phyloP scores from a whole-genome alignment of 768 basidiomycete genomes.

The Pulveroboletus frians region DNA sequence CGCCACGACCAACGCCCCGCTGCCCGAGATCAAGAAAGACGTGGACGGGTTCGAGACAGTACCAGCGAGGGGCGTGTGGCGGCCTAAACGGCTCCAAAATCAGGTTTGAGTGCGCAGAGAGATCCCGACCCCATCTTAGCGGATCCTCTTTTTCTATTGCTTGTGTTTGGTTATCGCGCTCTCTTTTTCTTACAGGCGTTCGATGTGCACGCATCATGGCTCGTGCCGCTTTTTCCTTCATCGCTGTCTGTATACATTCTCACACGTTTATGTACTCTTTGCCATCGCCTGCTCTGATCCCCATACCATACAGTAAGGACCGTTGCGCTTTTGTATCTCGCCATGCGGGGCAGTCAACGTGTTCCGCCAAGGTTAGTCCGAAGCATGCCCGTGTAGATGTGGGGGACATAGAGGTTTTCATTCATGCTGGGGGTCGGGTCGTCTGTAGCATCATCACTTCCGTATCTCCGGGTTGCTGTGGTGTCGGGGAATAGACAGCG shows the following conservation, averaged over 20 bases:
- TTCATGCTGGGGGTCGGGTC: conserved; percentile 25
- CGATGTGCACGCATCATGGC: no score
- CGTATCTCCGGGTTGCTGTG: background rate
- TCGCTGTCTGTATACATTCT: background rate
- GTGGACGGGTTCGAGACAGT: conserved; percentile 73
- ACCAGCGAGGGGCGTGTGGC: conserved; percentile 24
- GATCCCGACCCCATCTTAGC: no score
- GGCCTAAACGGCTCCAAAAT: conserved; percentile 14
- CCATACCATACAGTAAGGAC: conserved; percentile 7
- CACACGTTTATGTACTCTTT: background rate
- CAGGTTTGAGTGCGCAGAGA: background rate
- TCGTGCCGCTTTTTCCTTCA: background rate
- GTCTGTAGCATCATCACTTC: conserved; percentile 44
- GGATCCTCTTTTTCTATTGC: background rate
- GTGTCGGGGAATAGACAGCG: background rate
- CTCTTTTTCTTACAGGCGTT: background rate
- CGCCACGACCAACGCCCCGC: conserved; percentile 17
- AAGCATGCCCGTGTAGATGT: background rate
- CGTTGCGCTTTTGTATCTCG: conserved; percentile 5
- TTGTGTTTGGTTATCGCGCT: background rate
- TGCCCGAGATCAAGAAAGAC: conserved; percentile 46
- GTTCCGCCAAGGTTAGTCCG: background rate
- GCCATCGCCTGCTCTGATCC: background rate
- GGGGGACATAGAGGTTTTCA: background rate
- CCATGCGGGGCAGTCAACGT: conserved; percentile 8